Percentiles rank a stretch among this genome's conserved stretches.
Conservation (phyloP, 805 yeast genomes). For the Candida oleophila region DNA sequence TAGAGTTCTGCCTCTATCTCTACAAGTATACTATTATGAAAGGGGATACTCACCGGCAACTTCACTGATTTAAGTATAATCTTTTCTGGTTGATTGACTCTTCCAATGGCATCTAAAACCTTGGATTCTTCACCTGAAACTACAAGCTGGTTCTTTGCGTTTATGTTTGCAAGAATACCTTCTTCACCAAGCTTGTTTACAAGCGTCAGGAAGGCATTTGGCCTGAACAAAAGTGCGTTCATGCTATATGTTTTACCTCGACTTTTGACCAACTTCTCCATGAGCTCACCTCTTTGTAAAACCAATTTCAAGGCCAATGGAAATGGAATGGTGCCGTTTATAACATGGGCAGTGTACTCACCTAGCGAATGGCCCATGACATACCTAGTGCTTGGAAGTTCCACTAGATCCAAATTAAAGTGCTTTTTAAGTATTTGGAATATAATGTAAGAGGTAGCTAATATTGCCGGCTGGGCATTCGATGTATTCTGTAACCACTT, state of each 20-base stretch:
- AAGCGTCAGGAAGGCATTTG: constrained; percentile 17
- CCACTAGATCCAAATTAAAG: constrained; percentile 17
- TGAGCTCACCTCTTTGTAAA: constrained; percentile 41
- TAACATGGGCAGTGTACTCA: constrained; percentile 44
- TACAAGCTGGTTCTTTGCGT: constrained; percentile 42
- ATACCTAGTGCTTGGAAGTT: constrained; percentile 13
- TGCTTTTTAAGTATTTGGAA: constrained; percentile 18
- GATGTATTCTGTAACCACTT: constrained; percentile 31
- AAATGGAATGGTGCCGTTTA: constrained; percentile 34
- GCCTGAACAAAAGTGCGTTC: constrained; percentile 34
- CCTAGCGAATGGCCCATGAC: constrained; percentile 53
- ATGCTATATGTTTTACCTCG: constrained; percentile 28
- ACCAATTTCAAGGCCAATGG: constrained; percentile 42
- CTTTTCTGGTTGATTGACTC: constrained; percentile 13
- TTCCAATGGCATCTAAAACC: constrained; percentile 21
- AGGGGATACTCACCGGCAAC: constrained; percentile 50
- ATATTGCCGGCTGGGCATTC: constrained; percentile 55
- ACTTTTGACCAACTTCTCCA: constrained; percentile 27
- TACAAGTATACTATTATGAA: constrained; percentile 43
- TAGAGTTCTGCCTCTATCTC: constrained; percentile 35
- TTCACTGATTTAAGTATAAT: constrained; percentile 23
- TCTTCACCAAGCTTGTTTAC: constrained; percentile 15
- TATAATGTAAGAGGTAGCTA: constrained; percentile 39
- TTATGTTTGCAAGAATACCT: constrained; percentile 46
- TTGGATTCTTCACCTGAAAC: constrained; percentile 39